Base-by-base conservation (phyloP, 2,329 filamentous ascomycete species). In the Chaetomiaceae sp. region DNA sequence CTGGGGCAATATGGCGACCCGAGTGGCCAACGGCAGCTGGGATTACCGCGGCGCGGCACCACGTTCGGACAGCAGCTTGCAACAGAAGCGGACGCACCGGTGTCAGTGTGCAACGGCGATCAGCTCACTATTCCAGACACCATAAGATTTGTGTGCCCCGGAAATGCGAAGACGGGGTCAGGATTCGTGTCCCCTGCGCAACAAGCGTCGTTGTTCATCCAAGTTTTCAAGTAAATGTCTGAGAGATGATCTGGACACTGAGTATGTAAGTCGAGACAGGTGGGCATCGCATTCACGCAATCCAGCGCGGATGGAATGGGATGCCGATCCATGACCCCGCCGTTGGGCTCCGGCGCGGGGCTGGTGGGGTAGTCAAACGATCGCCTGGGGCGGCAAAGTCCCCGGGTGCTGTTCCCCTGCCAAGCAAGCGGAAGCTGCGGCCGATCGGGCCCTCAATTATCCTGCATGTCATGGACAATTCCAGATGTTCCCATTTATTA, bases 271-370 rank as follows among this genome's bases (percentile, higher is more conserved):
- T 5, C 25, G 25, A 5, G n/a, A 42, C 1, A 13, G 29, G 11
- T 18, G 30, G 23, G 41, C 36, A n/a, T n/a, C 18, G 30, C n/a
- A 7, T 44, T 44, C 23, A 36, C 11, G 37, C 38, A 37, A 30
- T 36, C 34, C 4, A n/a, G n/a, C n/a, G n/a, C n/a, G n/a, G n/a
- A n/a, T n/a, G n/a, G n/a, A n/a, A n/a, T n/a, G n/a, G n/a, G n/a
- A 27, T 21, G 33, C 5, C 48, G 32, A 30, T 51, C 48, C 30
- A 18, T 25, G 25, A 50, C 48, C 48, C 48, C 48, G 48, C 48
- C 9, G 30, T 50, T 36, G 40, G 47, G 37, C 47, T 25, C 47
- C 37, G 36, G 30, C 18, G 46, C 27, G 46, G 37, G 20, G n/a
- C 36, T 30, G 37, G 37, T 29, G 47, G 37, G 38, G 20, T 23